Evolutionary conservation across 2,329 filamentous ascomycete species (phyloP).

Genomic region (Sclerotinia minor): DNA sequence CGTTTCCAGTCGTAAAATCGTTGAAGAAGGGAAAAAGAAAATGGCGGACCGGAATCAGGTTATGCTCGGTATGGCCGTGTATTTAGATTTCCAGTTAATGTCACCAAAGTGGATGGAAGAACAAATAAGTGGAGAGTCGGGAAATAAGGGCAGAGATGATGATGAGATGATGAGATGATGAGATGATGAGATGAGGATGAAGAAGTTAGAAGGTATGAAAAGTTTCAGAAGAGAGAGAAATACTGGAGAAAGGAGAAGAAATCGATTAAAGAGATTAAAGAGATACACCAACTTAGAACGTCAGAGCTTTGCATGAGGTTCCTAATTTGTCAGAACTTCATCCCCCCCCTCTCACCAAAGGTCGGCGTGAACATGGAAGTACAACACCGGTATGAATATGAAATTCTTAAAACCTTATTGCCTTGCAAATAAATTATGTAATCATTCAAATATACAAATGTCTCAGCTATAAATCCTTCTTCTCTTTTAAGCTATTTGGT

Average conservation of each 20-base stretch:
- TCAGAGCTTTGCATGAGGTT: constrained; percentile 16
- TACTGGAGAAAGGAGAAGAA: background rate
- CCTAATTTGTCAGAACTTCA: constrained; percentile 20
- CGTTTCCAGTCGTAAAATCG: constrained; percentile 33
- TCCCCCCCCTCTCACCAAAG: too few relatives aligned
- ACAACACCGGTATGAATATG: background rate
- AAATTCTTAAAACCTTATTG: background rate
- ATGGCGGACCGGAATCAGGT: background rate
- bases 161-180: background rate
- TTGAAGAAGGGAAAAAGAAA: constrained; percentile 21
- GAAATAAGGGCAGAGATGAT: background rate
- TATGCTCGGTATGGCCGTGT: background rate
- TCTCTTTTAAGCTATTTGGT: background rate
- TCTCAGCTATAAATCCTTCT: background rate
- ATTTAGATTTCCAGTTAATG: background rate
- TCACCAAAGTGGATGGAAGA: background rate
- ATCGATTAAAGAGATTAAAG: background rate
- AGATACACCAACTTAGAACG: constrained; percentile 5
- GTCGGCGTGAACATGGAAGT: background rate
- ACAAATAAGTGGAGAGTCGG: background rate
- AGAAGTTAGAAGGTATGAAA: background rate
- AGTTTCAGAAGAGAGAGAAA: background rate
- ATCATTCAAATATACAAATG: background rate
- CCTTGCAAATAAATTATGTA: background rate
- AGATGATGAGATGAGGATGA: constrained; percentile 4